Percentiles rank a stretch among this genome's conserved stretches.
Conservation (phyloP, 2,329 filamentous ascomycete species). For the Sclerotinia nivalis region DNA sequence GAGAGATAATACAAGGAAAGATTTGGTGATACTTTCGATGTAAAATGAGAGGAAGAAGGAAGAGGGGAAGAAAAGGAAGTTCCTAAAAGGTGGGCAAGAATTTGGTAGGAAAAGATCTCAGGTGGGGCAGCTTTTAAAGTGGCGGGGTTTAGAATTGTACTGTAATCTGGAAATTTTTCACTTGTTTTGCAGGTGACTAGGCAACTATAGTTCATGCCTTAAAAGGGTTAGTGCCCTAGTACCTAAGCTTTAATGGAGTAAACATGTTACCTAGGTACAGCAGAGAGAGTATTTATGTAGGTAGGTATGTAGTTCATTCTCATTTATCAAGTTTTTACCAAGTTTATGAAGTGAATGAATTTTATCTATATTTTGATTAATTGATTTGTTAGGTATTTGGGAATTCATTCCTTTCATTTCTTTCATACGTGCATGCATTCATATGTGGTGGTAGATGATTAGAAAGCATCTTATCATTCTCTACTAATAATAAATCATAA, state of each 20-base stretch:
- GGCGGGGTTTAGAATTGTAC: conserved; percentile 1
- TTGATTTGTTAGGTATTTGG: too few relatives aligned
- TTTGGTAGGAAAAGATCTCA: conserved; percentile 21
- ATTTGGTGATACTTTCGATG: conserved; percentile 33
- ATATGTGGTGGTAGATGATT: too few relatives aligned
- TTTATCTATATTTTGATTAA: neutral
- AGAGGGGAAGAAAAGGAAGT: conserved; percentile 24
- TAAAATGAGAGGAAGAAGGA: conserved; percentile 26
- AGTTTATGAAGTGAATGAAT: neutral
- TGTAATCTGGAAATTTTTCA: conserved; percentile 12
- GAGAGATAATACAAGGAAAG: conserved; percentile 38
- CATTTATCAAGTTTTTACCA: too few relatives aligned
- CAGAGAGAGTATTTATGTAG: too few relatives aligned
- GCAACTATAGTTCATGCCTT: conserved; percentile 7
- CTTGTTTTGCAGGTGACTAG: neutral
- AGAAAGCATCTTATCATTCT: too few relatives aligned
- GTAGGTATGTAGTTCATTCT: too few relatives aligned
- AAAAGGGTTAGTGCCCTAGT: conserved; percentile 12
- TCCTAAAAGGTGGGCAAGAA: conserved; percentile 22
- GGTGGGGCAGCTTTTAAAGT: conserved; percentile 13
- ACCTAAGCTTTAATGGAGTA: neutral
- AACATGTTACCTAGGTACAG: too few relatives aligned
- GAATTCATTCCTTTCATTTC: too few relatives aligned
- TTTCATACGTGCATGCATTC: too few relatives aligned
- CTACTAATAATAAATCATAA: too few relatives aligned